Conservation (phyloP, 148 eudicot genomes). For the Pouteria glomerata region DNA sequence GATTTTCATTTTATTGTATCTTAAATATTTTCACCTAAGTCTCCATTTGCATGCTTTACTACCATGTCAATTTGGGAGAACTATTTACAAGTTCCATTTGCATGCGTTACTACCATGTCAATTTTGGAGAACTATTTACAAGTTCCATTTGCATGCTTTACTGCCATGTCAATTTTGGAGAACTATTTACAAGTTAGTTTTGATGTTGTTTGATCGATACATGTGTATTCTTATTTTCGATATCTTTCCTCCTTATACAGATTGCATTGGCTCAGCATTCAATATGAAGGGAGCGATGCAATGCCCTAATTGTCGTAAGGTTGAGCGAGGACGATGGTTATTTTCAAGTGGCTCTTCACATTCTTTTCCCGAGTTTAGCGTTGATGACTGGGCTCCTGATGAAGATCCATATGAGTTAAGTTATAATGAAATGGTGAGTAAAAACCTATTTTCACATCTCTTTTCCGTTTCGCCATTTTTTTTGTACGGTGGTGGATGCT, state of each 20-base stretch:
- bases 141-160: too few relatives aligned
- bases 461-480: background rate
- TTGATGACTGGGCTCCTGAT: slow-evolving; percentile 30
- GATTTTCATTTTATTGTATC: background rate
- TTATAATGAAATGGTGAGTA: slow-evolving; percentile 44
- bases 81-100: too few relatives aligned
- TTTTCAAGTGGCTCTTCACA: slow-evolving; percentile 43
- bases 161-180: background rate
- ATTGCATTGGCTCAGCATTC: slow-evolving; percentile 81
- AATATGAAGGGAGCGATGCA: slow-evolving; percentile 70
- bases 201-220: background rate
- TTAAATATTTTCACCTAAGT: background rate
- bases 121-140: too few relatives aligned
- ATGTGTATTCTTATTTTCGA: background rate
- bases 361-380: slow-evolving; percentile 29
- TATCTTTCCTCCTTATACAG: slow-evolving; percentile 26
- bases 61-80: too few relatives aligned
- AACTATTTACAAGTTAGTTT: slow-evolving; percentile 6
- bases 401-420: slow-evolving; percentile 34
- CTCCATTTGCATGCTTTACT: slow-evolving; percentile 6
- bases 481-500: background rate
- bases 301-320: slow-evolving; percentile 77
- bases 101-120: too few relatives aligned
- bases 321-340: slow-evolving; percentile 69
- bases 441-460: background rate